A percentile compares a stretch with the other conserved stretches of the same genome.
These are phyloP conservation scores for Poterioochromonas sp. DNA, from an alignment of 352 stramenopile genomes.

Conservation along the genomic window DNA sequence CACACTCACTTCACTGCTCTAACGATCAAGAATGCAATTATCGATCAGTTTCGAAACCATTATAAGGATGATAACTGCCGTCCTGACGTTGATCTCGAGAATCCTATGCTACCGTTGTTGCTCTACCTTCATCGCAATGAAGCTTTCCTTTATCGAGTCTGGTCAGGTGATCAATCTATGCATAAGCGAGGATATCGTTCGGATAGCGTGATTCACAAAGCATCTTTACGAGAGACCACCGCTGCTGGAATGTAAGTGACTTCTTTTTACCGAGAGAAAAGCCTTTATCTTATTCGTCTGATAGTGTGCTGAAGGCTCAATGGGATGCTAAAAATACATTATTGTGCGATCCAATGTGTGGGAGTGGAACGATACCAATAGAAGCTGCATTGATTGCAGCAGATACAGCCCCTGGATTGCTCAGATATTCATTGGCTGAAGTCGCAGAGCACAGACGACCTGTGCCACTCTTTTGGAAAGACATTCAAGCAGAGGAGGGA, in stretches of 20 bases:
- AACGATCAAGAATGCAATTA: conserved; percentile 64
- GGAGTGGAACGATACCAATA: conserved; percentile 58
- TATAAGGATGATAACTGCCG: conserved; percentile 48
- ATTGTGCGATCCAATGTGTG: conserved; percentile 62
- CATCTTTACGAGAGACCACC: conserved; percentile 64
- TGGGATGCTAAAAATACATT: not conserved
- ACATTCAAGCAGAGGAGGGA: conserved; percentile 28
- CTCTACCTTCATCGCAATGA: conserved; percentile 51
- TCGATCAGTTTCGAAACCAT: conserved; percentile 55
- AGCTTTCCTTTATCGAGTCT: conserved; percentile 54
- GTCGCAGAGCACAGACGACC: not conserved
- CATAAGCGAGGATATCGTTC: conserved; percentile 62
- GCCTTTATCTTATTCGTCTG: not conserved
- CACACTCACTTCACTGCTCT: conserved; percentile 63
- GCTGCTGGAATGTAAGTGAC: conserved; percentile 50
- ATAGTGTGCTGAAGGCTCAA: not conserved
- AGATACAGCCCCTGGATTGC: conserved; percentile 57
- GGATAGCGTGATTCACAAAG: conserved; percentile 52
- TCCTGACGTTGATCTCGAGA: conserved; percentile 54
- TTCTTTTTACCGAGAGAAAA: not conserved
- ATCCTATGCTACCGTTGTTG: conserved; percentile 59
- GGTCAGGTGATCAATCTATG: conserved; percentile 50
- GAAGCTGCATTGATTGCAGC: conserved; percentile 63
- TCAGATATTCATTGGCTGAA: conserved; percentile 35
- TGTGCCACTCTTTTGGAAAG: not conserved